Evolutionary conservation across 2,329 filamentous ascomycete species (phyloP), one percentile per base, ranked within the genome.

Genomic region (Emmonsiellopsis sp.): DNA sequence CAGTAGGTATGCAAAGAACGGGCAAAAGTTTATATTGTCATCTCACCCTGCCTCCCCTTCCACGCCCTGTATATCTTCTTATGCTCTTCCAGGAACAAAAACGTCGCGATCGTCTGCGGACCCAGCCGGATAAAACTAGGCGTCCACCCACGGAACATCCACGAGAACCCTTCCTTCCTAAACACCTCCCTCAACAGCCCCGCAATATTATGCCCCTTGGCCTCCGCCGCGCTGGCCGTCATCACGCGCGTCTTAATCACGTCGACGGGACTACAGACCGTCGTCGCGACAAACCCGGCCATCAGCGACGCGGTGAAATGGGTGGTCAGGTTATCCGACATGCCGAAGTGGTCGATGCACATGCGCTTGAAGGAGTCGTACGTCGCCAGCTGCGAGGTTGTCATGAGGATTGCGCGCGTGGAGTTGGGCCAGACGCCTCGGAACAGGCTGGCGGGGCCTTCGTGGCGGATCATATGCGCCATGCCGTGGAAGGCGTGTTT

Each of bases 401-500:
- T 85, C 82, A 85, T 85, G 52, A 85, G 74, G n/a, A 83, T 73
- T 1, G 82, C 82, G 46, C 82, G 73, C 14, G 77, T 76, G 34
- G 77, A 79, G 64, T 85, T 85, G 2, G 82, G 81, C 75, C 78
- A 82, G 2, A 85, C 79, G 40, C 82, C 93, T 53, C 91, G 81
- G 76, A 95, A 95, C 62, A 94, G 79, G 63, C 82, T 86, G 53
- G 72, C 68, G 17, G 83, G 65, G 2, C 93, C 93, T 72, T 98
- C 93, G 60, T 89, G 83, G 53, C 85, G 81, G n/a, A 85, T 80
- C 88, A 97, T 95, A 59, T 88, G 84, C 31, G 87, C 73, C 63
- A 97, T 77, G 32, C 93, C 93, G 66, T 97, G 85, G 47, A 96
- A 69, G 2, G 91, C 93, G 69, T 97, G 81, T 58, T 83, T 85